Evolutionary conservation across 768 basidiomycete species (phyloP).

Genomic region (Lyophyllum semitale): DNA sequence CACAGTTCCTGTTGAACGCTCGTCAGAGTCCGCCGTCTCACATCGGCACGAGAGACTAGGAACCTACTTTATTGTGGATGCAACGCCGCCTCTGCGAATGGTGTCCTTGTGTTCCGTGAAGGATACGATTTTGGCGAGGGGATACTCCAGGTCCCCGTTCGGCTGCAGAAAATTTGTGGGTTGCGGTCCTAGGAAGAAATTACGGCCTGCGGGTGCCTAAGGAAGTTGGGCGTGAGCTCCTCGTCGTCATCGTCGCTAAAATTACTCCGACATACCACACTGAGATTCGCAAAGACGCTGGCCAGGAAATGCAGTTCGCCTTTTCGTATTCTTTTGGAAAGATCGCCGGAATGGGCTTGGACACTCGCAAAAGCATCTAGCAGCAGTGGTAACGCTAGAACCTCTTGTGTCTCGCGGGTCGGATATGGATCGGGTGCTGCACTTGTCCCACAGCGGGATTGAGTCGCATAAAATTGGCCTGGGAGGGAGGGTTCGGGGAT

Average conservation of each 20-base stretch:
- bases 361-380: conserved; percentile 81
- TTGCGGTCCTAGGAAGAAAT: conserved; percentile 75
- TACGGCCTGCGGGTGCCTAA: conserved; percentile 76
- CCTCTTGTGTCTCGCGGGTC: conserved; percentile 47
- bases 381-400: conserved; percentile 77
- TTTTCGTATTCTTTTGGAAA: conserved; percentile 58
- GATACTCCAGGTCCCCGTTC: conserved; percentile 63
- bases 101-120: conserved; percentile 91
- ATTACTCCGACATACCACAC: conserved; percentile 48
- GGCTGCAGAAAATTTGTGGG: conserved; percentile 48
- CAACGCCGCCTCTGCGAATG: conserved; percentile 86
- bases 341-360: conserved; percentile 47
- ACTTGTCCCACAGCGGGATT: conserved; percentile 82
- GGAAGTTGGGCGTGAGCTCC: not conserved
- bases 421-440: conserved; percentile 75
- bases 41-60: not conserved
- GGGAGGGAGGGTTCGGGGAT: conserved; percentile 50
- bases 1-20: conserved; percentile 63
- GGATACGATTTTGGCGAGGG: conserved; percentile 76
- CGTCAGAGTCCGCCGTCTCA: not conserved
- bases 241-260: not conserved
- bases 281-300: conserved; percentile 92
- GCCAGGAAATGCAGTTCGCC: conserved; percentile 89
- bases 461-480: conserved; percentile 66
- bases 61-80: conserved; percentile 82